A percentile compares a stretch with the other conserved stretches of the same genome.
These are phyloP conservation scores for Firmiana major DNA, from an alignment of 345 rosid genomes.

Conservation along the genomic window DNA sequence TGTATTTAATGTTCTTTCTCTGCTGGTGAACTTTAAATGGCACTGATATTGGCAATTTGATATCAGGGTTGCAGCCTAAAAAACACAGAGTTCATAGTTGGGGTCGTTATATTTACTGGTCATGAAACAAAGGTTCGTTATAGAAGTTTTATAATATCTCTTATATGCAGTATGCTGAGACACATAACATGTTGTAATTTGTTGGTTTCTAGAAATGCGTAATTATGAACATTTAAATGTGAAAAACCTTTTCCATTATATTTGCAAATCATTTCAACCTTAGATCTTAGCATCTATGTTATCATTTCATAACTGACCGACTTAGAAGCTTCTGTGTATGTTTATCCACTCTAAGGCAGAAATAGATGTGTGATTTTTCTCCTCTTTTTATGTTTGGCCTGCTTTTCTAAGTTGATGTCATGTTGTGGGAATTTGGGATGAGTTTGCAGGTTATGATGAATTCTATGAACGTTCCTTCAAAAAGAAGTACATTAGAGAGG, in stretches of 20 bases:
- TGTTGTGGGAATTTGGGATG: conserved; percentile 22
- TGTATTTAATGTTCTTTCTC: neutral
- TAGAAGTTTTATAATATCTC: neutral
- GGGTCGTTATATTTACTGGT: conserved; percentile 88
- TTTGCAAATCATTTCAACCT: neutral
- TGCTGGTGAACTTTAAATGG: conserved; percentile 10
- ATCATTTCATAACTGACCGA: neutral
- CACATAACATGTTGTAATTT: neutral
- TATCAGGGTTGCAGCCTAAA: conserved; percentile 98
- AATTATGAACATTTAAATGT: neutral
- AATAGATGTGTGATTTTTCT: conserved; percentile 1
- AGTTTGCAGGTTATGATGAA: conserved; percentile 95
- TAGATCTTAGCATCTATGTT: neutral
- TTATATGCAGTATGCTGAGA: neutral
- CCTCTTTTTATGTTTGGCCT: neutral
- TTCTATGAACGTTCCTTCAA: conserved; percentile 98
- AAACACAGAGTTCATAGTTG: conserved; percentile 89
- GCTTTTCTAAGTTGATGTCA: conserved; percentile 17
- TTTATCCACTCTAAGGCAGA: neutral
- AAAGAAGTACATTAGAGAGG: conserved; percentile 97
- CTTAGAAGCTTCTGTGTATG: conserved; percentile 8
- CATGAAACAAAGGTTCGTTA: conserved; percentile 90
- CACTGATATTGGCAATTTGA: conserved; percentile 6
- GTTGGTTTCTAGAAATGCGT: neutral
- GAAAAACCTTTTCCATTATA: neutral